Conservation (phyloP, 345 rosid species). For the Acer saccharum region DNA sequence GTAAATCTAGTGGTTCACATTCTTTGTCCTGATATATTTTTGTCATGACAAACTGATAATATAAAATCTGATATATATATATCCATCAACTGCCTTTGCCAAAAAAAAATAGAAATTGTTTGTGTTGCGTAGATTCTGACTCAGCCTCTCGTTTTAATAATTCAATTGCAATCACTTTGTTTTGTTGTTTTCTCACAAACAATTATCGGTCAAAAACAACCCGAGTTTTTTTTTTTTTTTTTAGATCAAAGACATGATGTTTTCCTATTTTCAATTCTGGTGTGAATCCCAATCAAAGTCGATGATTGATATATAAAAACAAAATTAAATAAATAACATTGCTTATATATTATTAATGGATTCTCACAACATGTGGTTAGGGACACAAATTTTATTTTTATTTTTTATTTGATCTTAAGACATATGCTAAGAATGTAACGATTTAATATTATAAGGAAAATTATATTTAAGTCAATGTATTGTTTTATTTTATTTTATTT, state of each 20-base stretch:
- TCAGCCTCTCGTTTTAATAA: not conserved
- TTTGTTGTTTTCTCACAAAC: not conserved
- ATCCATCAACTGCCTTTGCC: too few relatives aligned
- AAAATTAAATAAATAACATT: too few relatives aligned
- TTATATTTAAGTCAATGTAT: too few relatives aligned
- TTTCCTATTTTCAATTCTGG: not conserved
- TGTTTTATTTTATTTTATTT: too few relatives aligned
- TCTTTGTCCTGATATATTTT: too few relatives aligned
- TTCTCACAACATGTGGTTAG: not conserved
- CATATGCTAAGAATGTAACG: not conserved
- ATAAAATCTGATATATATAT: too few relatives aligned
- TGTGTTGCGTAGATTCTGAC: conserved; percentile 10
- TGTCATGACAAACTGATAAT: too few relatives aligned
- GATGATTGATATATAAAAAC: not conserved
- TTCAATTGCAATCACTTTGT: not conserved
- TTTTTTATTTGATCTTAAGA: too few relatives aligned
- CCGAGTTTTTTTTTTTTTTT: not conserved
- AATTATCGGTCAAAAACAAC: not conserved
- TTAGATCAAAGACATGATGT: not conserved
- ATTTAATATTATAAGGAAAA: too few relatives aligned
- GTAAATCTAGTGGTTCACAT: too few relatives aligned
- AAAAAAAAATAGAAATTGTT: too few relatives aligned
- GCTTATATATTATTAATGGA: too few relatives aligned
- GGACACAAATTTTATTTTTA: not conserved
- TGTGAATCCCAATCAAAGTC: not conserved